Evolutionary conservation across 2,329 filamentous ascomycete species (phyloP).

Genomic region (Helminthosporium solani): DNA sequence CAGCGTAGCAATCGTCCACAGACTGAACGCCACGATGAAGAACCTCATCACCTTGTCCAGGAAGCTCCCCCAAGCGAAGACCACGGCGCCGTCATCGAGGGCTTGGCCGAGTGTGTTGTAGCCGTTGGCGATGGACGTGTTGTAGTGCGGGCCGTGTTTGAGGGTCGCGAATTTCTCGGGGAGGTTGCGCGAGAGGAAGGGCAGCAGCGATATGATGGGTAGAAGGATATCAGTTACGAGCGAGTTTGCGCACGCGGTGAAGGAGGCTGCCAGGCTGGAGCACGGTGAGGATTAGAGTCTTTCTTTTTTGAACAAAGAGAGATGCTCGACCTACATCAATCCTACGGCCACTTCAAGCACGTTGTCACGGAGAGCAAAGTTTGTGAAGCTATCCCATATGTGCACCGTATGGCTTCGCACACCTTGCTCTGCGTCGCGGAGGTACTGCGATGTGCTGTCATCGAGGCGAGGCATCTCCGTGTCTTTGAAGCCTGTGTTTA

Average conservation of each 20-base stretch:
- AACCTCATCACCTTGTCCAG: constrained; percentile 67
- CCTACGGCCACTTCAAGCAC: constrained; percentile 75
- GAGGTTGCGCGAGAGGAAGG: constrained; percentile 69
- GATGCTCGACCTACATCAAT: constrained; percentile 62
- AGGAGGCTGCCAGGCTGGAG: constrained; percentile 65
- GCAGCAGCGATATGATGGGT: constrained; percentile 66
- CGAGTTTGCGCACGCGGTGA: constrained; percentile 70
- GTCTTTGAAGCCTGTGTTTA: neutral
- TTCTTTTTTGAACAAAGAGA: neutral
- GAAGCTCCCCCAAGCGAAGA: constrained; percentile 72
- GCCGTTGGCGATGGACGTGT: constrained; percentile 46
- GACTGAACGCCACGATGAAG: constrained; percentile 61
- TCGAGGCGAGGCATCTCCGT: constrained; percentile 32
- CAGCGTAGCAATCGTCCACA: constrained; percentile 63
- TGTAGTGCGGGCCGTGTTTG: constrained; percentile 54
- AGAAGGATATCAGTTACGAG: constrained; percentile 71
- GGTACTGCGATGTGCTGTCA: constrained; percentile 40
- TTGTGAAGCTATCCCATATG: constrained; percentile 64
- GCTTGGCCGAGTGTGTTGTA: constrained; percentile 73
- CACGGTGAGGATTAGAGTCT: neutral
- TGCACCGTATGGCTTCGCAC: constrained; percentile 48
- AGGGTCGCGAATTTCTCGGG: constrained; percentile 73
- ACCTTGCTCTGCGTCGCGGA: constrained; percentile 52
- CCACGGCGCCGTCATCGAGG: constrained; percentile 68
- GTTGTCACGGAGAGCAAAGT: constrained; percentile 73